Percentiles rank a stretch among this genome's conserved stretches.
These are phyloP conservation scores for Pythium pyrilobum DNA, from an alignment of 352 stramenopile genomes.

Conservation along the genomic window DNA sequence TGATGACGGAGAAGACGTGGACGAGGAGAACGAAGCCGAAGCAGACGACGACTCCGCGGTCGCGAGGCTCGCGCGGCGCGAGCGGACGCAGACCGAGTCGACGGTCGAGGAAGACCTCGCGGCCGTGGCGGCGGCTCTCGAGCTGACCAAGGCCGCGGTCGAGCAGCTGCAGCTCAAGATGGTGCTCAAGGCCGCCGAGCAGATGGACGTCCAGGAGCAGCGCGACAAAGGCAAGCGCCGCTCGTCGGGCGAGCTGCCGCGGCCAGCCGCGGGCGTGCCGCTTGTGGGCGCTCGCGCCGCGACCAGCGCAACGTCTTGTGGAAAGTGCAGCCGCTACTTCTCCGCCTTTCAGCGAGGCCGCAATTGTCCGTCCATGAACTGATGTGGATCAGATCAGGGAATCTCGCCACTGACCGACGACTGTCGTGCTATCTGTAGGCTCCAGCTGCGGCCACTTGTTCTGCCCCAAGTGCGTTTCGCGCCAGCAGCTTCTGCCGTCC, in stretches of 20 bases:
- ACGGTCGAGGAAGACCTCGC: constrained; percentile 15
- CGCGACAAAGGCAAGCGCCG: constrained; percentile 13
- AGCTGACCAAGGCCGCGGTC: constrained; percentile 47
- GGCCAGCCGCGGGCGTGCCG: constrained; percentile 25
- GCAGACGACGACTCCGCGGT: constrained; percentile 10
- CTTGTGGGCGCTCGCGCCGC: constrained; percentile 29
- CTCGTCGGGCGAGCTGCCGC: constrained; percentile 5
- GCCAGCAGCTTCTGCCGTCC: constrained; percentile 45
- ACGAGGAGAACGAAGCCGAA: constrained; percentile 12
- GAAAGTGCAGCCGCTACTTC: constrained; percentile 57
- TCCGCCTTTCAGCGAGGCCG: constrained; percentile 63
- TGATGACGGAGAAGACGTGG: constrained; percentile 26
- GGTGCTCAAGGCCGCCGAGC: constrained; percentile 36
- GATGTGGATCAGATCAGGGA: no score
- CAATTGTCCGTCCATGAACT: constrained; percentile 31
- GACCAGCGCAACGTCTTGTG: constrained; percentile 30
- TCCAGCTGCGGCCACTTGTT: constrained; percentile 47
- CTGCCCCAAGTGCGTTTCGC: constrained; percentile 60
- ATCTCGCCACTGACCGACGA: not conserved
- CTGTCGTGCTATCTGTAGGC: not conserved
- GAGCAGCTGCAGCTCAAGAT: constrained; percentile 53
- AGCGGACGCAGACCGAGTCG: constrained; percentile 6
- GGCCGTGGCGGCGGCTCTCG: constrained; percentile 36
- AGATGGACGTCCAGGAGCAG: constrained; percentile 35
- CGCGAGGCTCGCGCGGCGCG: constrained; percentile 15